A percentile compares a stretch with the other conserved stretches of the same genome.
These are phyloP conservation scores for Geranomyces michiganensis DNA, from an alignment of 192 early-diverging fungal species.

Conservation along the genomic window DNA sequence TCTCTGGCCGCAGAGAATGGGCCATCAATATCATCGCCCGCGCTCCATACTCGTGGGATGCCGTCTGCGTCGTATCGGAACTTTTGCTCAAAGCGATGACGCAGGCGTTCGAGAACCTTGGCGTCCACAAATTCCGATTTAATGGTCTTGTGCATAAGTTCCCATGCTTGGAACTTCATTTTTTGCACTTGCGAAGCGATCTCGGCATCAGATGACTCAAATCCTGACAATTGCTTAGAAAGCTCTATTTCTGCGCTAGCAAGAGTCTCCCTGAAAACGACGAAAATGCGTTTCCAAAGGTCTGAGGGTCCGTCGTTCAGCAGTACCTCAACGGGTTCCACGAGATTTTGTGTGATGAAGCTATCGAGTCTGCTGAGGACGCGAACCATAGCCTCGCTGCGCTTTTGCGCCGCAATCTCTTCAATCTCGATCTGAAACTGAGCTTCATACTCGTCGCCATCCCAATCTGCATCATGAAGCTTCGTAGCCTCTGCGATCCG, in stretches of 20 bases:
- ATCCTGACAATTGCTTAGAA: slow-evolving; percentile 31
- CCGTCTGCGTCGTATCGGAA: slow-evolving; percentile 95
- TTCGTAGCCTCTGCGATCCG: slow-evolving; percentile 57
- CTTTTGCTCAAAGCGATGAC: slow-evolving; percentile 76
- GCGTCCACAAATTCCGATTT: slow-evolving; percentile 83
- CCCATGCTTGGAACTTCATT: slow-evolving; percentile 74
- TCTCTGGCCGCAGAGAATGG: slow-evolving; percentile 75
- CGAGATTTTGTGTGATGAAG: slow-evolving; percentile 49
- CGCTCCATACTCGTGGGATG: slow-evolving; percentile 92
- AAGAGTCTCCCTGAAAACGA: slow-evolving; percentile 57
- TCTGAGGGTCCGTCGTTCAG: slow-evolving; percentile 67
- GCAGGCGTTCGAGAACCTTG: slow-evolving; percentile 77
- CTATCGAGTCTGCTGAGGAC: slow-evolving; percentile 54
- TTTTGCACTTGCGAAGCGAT: slow-evolving; percentile 53
- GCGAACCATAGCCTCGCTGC: slow-evolving; percentile 68
- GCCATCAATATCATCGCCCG: slow-evolving; percentile 92
- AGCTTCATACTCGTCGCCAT: slow-evolving; percentile 56
- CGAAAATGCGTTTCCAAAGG: slow-evolving; percentile 77
- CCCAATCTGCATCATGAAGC: slow-evolving; percentile 74
- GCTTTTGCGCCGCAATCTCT: slow-evolving; percentile 58
- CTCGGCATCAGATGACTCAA: slow-evolving; percentile 51
- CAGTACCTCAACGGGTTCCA: slow-evolving; percentile 70
- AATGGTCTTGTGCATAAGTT: slow-evolving; percentile 68
- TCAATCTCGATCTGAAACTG: slow-evolving; percentile 68
- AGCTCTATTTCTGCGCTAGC: slow-evolving; percentile 54